A percentile compares a stretch with the other conserved stretches of the same genome.
Conservation (phyloP, 139 green algal genomes). For the Volvox reticuliferus region DNA sequence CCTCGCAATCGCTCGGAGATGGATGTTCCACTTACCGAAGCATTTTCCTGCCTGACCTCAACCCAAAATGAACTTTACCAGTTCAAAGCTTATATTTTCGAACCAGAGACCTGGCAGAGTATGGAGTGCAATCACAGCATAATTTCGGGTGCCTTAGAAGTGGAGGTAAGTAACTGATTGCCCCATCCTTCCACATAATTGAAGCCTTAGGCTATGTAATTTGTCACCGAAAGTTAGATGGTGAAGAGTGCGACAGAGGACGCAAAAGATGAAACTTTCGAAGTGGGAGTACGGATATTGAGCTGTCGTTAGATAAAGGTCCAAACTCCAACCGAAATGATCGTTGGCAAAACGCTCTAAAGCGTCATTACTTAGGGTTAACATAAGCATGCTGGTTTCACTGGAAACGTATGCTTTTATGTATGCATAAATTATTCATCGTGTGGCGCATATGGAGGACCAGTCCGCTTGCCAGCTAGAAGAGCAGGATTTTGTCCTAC, state of each 20-base stretch:
- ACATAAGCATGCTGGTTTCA: too few relatives aligned
- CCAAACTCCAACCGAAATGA: too few relatives aligned
- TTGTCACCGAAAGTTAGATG: too few relatives aligned
- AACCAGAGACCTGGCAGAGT: too few relatives aligned
- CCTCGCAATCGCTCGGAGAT: background rate
- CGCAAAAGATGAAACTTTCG: too few relatives aligned
- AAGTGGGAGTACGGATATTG: too few relatives aligned
- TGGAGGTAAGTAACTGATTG: background rate
- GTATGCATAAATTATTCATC: background rate
- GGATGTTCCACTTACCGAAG: background rate
- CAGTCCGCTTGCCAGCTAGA: background rate
- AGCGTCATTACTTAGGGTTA: too few relatives aligned
- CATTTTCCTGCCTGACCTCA: background rate
- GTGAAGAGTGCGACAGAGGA: too few relatives aligned
- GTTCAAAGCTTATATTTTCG: background rate
- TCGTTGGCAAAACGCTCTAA: too few relatives aligned
- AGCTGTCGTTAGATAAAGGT: too few relatives aligned
- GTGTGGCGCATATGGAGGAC: background rate
- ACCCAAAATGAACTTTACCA: background rate
- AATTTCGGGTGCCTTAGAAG: constrained; percentile 4
- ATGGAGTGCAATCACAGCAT: background rate
- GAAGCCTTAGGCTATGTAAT: background rate
- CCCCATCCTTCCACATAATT: background rate
- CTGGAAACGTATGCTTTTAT: background rate
- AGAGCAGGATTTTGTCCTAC: background rate